These are phyloP conservation scores for Hanseniaspora guilliermondii DNA, from an alignment of 805 yeast species.

Conservation along the genomic window DNA sequence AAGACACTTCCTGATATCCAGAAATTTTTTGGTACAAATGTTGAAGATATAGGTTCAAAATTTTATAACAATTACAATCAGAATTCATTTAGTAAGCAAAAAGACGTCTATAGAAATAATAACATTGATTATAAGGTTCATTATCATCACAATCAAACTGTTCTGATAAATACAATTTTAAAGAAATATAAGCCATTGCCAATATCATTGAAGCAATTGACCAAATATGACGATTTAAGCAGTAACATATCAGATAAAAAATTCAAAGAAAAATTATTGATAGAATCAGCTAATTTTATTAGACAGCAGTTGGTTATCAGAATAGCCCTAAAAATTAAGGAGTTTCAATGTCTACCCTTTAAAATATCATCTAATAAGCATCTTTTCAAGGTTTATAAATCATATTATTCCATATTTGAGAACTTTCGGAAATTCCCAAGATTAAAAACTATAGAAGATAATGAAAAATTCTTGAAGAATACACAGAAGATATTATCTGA, in stretches of 20 bases:
- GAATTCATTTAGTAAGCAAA: constrained; percentile 8
- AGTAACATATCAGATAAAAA: constrained; percentile 27
- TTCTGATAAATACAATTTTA: constrained; percentile 9
- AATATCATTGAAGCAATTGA: constrained; percentile 76
- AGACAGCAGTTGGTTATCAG: constrained; percentile 74
- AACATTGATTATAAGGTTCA: constrained; percentile 11
- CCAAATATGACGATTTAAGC: constrained; percentile 63
- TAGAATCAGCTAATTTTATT: constrained; percentile 80
- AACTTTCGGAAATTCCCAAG: constrained; percentile 62
- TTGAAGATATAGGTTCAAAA: constrained; percentile 1
- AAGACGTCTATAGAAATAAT: constrained; percentile 1
- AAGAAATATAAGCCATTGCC: constrained; percentile 62
- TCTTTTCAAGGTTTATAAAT: constrained; percentile 74
- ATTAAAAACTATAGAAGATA: constrained; percentile 60
- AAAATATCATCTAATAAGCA: constrained; percentile 76
- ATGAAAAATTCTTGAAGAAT: constrained; percentile 55
- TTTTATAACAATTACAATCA: constrained; percentile 8
- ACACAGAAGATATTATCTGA: constrained; percentile 53
- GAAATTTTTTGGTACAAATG: not conserved
- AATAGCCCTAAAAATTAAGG: constrained; percentile 65
- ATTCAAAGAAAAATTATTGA: constrained; percentile 54
- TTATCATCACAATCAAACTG: constrained; percentile 13
- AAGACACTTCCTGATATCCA: constrained; percentile 7
- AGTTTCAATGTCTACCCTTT: constrained; percentile 72
- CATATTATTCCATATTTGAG: constrained; percentile 79